Evolutionary conservation across 371 early-diverging fungal genomes (phyloP).

Genomic region (Apophysomyces trapeziformis): DNA sequence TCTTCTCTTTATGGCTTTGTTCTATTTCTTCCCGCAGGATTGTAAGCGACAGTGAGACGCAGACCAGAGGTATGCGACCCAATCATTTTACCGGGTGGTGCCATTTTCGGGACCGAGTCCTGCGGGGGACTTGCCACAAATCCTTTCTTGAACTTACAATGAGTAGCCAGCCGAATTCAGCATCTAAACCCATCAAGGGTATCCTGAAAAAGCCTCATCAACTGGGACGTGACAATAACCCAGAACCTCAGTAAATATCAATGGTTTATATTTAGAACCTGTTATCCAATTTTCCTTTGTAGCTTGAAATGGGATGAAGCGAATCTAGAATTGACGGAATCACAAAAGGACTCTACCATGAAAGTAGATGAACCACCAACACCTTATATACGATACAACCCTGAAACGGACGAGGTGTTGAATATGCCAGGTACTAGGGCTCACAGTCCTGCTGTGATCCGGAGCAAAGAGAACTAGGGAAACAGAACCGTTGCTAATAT

Average conservation of each 20-base stretch:
- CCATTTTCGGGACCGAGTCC: too few relatives aligned
- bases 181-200: slow-evolving; percentile 55
- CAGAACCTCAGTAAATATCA: slow-evolving; percentile 4
- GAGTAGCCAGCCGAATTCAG: slow-evolving; percentile 38
- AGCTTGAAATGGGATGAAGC: slow-evolving; percentile 96
- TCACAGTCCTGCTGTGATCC: neutral
- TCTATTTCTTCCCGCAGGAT: too few relatives aligned
- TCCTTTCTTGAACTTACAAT: slow-evolving; percentile 12
- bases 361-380: slow-evolving; percentile 98
- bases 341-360: slow-evolving; percentile 91
- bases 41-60: too few relatives aligned
- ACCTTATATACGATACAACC: slow-evolving; percentile 89
- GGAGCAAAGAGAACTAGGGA: slow-evolving; percentile 13
- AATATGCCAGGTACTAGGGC: slow-evolving; percentile 49
- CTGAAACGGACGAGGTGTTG: slow-evolving; percentile 75
- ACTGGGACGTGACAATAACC: neutral
- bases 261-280: neutral
- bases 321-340: slow-evolving; percentile 87
- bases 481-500: neutral
- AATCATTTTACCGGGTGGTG: too few relatives aligned
- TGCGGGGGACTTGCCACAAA: too few relatives aligned
- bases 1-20: too few relatives aligned
- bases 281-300: neutral
- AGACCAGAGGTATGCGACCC: too few relatives aligned
- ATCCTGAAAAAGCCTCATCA: slow-evolving; percentile 50